These are phyloP conservation scores for Rhizopogon vinicolor DNA, from an alignment of 768 basidiomycete genomes.

Conservation along the genomic window DNA sequence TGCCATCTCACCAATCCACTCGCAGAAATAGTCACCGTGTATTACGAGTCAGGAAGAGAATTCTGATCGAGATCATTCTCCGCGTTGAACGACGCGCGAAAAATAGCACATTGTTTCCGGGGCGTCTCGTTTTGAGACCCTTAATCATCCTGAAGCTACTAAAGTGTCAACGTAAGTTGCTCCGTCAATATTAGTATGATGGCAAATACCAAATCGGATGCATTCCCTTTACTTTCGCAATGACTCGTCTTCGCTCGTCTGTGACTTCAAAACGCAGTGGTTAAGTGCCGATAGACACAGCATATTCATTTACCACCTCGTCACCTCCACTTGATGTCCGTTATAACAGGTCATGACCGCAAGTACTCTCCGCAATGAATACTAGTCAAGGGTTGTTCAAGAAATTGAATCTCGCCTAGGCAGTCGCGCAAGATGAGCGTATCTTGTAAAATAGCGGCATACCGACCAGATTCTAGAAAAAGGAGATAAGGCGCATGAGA, in stretches of 20 bases:
- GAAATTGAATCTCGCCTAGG: slow-evolving; percentile 12
- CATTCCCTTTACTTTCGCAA: no score
- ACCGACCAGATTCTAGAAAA: slow-evolving; percentile 18
- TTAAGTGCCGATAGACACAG: slow-evolving; percentile 14
- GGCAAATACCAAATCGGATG: no score
- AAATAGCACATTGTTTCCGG: no score
- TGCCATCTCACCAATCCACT: slow-evolving; percentile 14
- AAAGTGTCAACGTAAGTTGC: slow-evolving; percentile 1
- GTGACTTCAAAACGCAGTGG: slow-evolving; percentile 6
- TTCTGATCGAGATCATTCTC: slow-evolving; percentile 14
- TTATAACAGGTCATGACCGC: slow-evolving; percentile 11
- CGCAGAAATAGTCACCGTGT: slow-evolving; percentile 10
- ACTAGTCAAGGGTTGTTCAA: slow-evolving; percentile 12
- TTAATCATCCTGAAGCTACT: no score
- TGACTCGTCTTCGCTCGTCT: no score
- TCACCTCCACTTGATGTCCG: slow-evolving; percentile 23
- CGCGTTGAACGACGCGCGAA: no score
- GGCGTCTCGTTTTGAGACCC: no score
- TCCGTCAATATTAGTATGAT: neutral
- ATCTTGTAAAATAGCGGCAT: slow-evolving; percentile 9
- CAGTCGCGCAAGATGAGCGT: slow-evolving; percentile 14
- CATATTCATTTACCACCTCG: slow-evolving; percentile 14
- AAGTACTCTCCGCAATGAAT: slow-evolving; percentile 9
- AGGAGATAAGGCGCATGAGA: slow-evolving; percentile 3
- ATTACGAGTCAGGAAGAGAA: slow-evolving; percentile 11